Percentiles rank a stretch among this genome's conserved stretches.
Conservation (phyloP, 495 filamentous ascomycete species). For the Trichoderma erinaceum region DNA sequence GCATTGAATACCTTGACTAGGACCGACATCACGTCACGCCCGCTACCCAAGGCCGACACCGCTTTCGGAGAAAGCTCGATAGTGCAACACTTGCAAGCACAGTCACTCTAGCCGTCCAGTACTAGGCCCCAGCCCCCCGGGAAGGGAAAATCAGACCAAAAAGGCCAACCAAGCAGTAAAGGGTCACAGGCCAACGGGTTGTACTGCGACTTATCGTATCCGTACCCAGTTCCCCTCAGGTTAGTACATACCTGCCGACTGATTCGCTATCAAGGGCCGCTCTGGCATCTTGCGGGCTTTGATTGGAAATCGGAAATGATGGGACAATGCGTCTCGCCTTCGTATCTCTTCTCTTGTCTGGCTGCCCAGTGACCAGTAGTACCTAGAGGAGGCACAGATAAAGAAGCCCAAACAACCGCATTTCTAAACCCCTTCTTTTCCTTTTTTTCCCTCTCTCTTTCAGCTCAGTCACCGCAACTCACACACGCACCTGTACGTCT, state of each 20-base stretch:
- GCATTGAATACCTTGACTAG: too few relatives aligned
- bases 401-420: not conserved
- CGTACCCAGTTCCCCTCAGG: not conserved
- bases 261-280: too few relatives aligned
- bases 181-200: not conserved
- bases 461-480: too few relatives aligned
- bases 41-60: not conserved
- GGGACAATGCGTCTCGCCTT: not conserved
- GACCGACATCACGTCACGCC: not conserved
- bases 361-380: not conserved
- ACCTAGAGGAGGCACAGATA: too few relatives aligned
- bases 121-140: not conserved
- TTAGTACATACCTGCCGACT: not conserved
- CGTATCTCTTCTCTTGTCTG: not conserved
- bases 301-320: slow-evolving; percentile 6
- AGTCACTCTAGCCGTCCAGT: too few relatives aligned
- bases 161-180: not conserved
- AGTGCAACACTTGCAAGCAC: not conserved
- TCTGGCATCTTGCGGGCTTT: not conserved
- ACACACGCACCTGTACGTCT: too few relatives aligned
- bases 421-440: not conserved
- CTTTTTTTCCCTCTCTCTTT: not conserved
- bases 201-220: not conserved
- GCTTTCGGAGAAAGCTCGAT: not conserved
- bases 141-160: not conserved